phyloP scores from a whole-genome alignment of 495 filamentous ascomycete species.

The Penicillium desertorum region DNA sequence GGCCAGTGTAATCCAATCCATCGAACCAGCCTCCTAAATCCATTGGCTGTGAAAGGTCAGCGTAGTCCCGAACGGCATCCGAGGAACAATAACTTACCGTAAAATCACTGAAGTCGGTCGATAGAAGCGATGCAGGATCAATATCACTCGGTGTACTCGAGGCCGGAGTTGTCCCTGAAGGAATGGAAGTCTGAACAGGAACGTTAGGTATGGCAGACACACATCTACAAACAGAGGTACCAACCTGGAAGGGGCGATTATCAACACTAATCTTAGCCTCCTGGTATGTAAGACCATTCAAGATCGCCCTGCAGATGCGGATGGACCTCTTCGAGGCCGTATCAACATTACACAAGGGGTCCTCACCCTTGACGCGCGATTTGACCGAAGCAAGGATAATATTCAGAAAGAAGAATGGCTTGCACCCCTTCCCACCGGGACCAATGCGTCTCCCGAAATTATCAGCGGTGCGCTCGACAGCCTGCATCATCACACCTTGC shows the following conservation, averaged over 20 bases:
- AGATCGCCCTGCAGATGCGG: constrained; percentile 25
- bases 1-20: constrained; percentile 26
- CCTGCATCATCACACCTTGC: constrained; percentile 38
- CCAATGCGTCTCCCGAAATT: constrained; percentile 35
- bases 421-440: constrained; percentile 33
- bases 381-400: constrained; percentile 39
- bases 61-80: neutral
- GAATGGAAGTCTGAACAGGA: constrained; percentile 11
- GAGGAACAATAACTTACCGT: constrained; percentile 26
- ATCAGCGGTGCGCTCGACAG: constrained; percentile 35
- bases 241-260: constrained; percentile 14
- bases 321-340: constrained; percentile 27
- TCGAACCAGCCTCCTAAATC: constrained; percentile 41
- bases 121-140: constrained; percentile 30
- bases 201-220: constrained; percentile 1
- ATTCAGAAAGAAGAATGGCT: constrained; percentile 38
- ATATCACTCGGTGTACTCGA: constrained; percentile 28
- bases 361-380: constrained; percentile 39
- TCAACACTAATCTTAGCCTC: constrained; percentile 26
- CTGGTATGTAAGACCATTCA: constrained; percentile 28
- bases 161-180: constrained; percentile 14
- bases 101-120: constrained; percentile 30
- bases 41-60: constrained; percentile 32
- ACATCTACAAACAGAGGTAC: neutral
- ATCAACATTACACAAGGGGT: constrained; percentile 31